Percentiles rank a stretch among this genome's conserved stretches.
Conservation (phyloP, 352 stramenopile genomes). For the Peronospora destructor region DNA sequence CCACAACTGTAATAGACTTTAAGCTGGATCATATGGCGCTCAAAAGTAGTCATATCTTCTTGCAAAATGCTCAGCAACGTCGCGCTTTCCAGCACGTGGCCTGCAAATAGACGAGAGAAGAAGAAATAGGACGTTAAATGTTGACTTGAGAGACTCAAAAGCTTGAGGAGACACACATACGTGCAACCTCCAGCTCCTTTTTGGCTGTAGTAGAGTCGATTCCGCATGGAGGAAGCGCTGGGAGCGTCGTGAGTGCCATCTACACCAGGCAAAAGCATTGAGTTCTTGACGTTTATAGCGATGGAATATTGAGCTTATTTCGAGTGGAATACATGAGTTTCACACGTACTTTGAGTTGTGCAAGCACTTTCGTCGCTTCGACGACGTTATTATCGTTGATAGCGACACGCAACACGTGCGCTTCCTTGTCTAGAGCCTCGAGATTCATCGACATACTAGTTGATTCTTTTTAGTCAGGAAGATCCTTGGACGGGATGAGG, state of each 20-base stretch:
- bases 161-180: slow-evolving; percentile 29
- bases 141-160: background rate
- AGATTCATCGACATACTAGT: slow-evolving; percentile 30
- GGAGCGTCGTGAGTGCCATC: slow-evolving; percentile 80
- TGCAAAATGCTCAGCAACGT: slow-evolving; percentile 82
- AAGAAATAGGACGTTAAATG: background rate
- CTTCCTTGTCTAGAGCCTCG: slow-evolving; percentile 50
- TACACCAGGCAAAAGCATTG: slow-evolving; percentile 19
- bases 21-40: slow-evolving; percentile 86
- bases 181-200: slow-evolving; percentile 66
- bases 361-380: slow-evolving; percentile 40
- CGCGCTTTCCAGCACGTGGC: slow-evolving; percentile 85
- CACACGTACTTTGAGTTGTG: slow-evolving; percentile 53
- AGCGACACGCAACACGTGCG: slow-evolving; percentile 49
- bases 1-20: slow-evolving; percentile 79
- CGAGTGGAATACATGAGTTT: too few species aligned
- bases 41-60: slow-evolving; percentile 81
- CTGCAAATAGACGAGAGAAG: slow-evolving; percentile 13
- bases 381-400: slow-evolving; percentile 42
- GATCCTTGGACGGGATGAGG: background rate
- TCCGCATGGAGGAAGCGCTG: slow-evolving; percentile 71
- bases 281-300: background rate
- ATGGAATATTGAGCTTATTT: too few species aligned
- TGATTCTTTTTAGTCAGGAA: slow-evolving; percentile 11
- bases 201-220: slow-evolving; percentile 41